These are phyloP conservation scores for Magnolia sinica DNA, from an alignment of 164 flowering plant species.

Conservation along the genomic window DNA sequence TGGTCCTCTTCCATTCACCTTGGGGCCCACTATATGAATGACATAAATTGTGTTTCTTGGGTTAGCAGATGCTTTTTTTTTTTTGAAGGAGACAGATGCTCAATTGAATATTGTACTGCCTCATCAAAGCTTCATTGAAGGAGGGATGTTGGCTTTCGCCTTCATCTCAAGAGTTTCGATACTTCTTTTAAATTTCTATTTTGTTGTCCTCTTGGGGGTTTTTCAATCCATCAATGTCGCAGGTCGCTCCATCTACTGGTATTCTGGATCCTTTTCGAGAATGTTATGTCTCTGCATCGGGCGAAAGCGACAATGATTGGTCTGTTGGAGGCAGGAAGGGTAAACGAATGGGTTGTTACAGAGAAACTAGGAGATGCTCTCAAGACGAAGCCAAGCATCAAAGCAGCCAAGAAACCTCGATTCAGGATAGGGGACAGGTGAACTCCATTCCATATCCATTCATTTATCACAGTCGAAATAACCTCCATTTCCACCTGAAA, in stretches of 20 bases:
- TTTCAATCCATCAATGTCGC: conserved; percentile 8
- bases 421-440: conserved; percentile 65
- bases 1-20: no score
- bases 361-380: conserved; percentile 83
- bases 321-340: conserved; percentile 77
- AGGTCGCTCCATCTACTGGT: conserved; percentile 87
- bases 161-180: neutral
- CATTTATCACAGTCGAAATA: neutral
- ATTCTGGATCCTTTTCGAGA: conserved; percentile 96
- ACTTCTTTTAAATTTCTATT: neutral
- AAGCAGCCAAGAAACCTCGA: conserved; percentile 37
- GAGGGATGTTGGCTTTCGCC: no score
- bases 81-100: no score
- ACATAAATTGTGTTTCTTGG: no score
- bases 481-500: neutral
- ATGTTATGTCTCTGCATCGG: conserved; percentile 96
- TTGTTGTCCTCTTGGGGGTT: neutral
- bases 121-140: no score
- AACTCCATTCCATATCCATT: neutral
- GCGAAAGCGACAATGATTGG: conserved; percentile 94
- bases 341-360: conserved; percentile 97
- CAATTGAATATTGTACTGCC: no score
- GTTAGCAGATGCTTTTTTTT: no score
- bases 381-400: conserved; percentile 40
- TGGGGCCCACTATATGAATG: no score